Evolutionary conservation across 495 filamentous ascomycete species (phyloP).

Genomic region (Lepidopterella palustris): DNA sequence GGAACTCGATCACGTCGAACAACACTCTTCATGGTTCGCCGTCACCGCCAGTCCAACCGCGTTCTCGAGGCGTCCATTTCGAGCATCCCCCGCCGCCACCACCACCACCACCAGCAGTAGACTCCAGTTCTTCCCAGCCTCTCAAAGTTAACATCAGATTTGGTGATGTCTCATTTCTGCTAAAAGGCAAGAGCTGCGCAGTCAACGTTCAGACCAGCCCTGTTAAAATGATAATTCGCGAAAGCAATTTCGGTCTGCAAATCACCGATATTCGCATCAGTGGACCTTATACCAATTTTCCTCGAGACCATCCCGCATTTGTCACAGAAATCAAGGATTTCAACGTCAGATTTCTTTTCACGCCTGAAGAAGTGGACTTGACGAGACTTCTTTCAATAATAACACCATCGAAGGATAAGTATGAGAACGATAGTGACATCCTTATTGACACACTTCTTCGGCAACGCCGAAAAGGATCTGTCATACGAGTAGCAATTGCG

Average conservation of each 20-base stretch:
- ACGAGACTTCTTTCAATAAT: slow-evolving; percentile 76
- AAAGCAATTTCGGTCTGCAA: slow-evolving; percentile 48
- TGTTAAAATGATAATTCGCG: slow-evolving; percentile 68
- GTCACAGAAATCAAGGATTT: slow-evolving; percentile 54
- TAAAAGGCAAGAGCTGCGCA: slow-evolving; percentile 69
- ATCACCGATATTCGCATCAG: slow-evolving; percentile 67
- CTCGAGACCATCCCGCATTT: slow-evolving; percentile 44
- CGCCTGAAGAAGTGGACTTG: slow-evolving; percentile 73
- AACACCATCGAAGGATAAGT: slow-evolving; percentile 86
- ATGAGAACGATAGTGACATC: slow-evolving; percentile 88
- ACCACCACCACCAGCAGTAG: slow-evolving; percentile 36
- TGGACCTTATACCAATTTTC: slow-evolving; percentile 55
- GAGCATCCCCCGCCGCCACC: slow-evolving; percentile 44
- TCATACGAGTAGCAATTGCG: slow-evolving; percentile 64
- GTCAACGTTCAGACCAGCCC: slow-evolving; percentile 70
- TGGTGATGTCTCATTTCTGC: slow-evolving; percentile 64
- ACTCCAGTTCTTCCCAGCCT: not conserved
- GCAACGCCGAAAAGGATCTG: slow-evolving; percentile 85
- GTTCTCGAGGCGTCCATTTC: slow-evolving; percentile 66
- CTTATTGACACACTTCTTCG: slow-evolving; percentile 84
- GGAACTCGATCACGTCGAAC: slow-evolving; percentile 73
- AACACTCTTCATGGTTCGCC: slow-evolving; percentile 44
- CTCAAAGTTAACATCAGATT: slow-evolving; percentile 67
- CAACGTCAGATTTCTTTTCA: slow-evolving; percentile 64
- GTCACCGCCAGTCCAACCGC: slow-evolving; percentile 32